Conservation (phyloP, 345 rosid species). For the Aquilaria yunnanensis region DNA sequence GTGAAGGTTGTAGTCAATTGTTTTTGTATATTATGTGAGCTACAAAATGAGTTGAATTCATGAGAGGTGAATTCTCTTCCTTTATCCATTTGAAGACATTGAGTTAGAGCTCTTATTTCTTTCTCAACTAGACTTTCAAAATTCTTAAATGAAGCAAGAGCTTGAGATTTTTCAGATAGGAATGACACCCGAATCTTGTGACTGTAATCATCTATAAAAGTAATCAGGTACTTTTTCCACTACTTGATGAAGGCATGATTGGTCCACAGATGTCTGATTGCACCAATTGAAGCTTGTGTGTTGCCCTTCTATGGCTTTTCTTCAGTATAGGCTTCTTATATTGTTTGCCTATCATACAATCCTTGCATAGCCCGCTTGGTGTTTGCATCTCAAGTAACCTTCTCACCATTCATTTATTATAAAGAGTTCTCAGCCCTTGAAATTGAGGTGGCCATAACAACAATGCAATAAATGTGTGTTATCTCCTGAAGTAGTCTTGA, state of each 20-base stretch:
- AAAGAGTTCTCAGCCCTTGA: background rate
- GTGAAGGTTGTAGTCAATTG: background rate
- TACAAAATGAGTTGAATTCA: background rate
- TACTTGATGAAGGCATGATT: background rate
- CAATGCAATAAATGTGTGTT: background rate
- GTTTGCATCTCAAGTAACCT: background rate
- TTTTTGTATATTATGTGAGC: background rate
- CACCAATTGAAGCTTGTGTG: background rate
- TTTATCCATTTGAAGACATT: conserved; percentile 3
- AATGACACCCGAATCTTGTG: background rate
- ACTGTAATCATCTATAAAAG: background rate
- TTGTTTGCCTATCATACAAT: background rate
- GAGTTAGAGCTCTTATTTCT: background rate
- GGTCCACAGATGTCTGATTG: background rate
- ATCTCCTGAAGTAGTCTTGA: background rate
- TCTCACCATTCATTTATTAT: background rate
- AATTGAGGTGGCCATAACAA: background rate
- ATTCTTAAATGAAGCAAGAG: background rate
- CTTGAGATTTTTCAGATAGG: background rate
- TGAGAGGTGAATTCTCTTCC: conserved; percentile 2
- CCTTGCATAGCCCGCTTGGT: background rate
- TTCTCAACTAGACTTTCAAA: conserved; percentile 5
- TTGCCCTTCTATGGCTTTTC: background rate
- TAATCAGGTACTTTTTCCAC: background rate
- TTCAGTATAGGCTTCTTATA: background rate